These are phyloP conservation scores for Notholithocarpus densiflorus DNA, from an alignment of 306 rosid species.

Conservation along the genomic window DNA sequence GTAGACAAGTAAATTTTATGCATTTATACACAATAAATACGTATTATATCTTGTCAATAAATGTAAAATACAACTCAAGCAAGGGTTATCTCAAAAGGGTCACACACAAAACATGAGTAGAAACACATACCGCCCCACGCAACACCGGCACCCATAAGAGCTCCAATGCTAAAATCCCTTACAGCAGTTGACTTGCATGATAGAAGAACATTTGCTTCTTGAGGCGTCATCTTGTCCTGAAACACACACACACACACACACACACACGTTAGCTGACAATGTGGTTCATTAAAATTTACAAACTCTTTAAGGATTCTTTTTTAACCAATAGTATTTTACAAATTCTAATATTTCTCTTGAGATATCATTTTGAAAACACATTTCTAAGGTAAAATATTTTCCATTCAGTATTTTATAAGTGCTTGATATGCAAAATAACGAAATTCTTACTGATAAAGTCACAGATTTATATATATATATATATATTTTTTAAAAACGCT, in stretches of 20 bases:
- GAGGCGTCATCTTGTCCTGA: conserved; percentile 41
- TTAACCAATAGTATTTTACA: background rate
- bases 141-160: conserved; percentile 37
- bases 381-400: background rate
- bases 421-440: too few relatives aligned
- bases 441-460: too few relatives aligned
- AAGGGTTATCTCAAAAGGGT: background rate
- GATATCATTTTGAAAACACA: background rate
- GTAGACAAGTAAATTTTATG: background rate
- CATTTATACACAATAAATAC: too few relatives aligned
- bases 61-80: background rate
- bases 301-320: background rate
- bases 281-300: background rate
- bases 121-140: conserved; percentile 50
- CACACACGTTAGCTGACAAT: background rate
- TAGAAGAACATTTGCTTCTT: conserved; percentile 37
- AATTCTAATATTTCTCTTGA: background rate
- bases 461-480: too few relatives aligned
- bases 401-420: too few relatives aligned
- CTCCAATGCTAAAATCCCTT: conserved; percentile 20
- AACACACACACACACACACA: background rate
- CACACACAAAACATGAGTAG: background rate
- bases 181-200: conserved; percentile 38
- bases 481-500: too few relatives aligned
- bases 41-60: background rate